Evolutionary conservation across 768 basidiomycete species (phyloP).

Genomic region (Leccinum subtestaceum): DNA sequence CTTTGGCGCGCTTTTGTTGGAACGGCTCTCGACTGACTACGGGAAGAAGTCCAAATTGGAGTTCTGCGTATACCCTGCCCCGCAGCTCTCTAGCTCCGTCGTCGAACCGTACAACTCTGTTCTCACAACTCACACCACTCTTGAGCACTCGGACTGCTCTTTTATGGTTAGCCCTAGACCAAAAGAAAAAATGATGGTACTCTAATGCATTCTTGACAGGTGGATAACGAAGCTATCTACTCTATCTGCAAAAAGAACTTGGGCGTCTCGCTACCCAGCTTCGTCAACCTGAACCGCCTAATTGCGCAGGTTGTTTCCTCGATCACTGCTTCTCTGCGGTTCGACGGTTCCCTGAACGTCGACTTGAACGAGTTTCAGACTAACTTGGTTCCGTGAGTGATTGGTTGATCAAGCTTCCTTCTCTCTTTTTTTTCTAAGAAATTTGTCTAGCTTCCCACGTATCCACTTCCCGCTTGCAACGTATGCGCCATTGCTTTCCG

Average conservation of each 20-base stretch:
- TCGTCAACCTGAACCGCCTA: constrained; percentile 91
- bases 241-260: constrained; percentile 99
- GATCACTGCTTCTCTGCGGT: constrained; percentile 94
- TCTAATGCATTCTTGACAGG: constrained; percentile 41
- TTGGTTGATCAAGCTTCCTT: neutral
- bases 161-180: constrained; percentile 73
- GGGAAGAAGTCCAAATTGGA: constrained; percentile 99
- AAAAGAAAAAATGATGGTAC: neutral
- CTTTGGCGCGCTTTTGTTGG: constrained; percentile 95
- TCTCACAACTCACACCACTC: constrained; percentile 96
- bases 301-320: constrained; percentile 99
- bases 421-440: constrained; percentile 1
- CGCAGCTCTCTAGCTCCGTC: constrained; percentile 90
- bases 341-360: constrained; percentile 96
- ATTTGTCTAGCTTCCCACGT: constrained; percentile 74
- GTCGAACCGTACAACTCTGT: constrained; percentile 99
- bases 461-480: constrained; percentile 98
- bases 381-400: constrained; percentile 89
- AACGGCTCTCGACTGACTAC: constrained; percentile 96
- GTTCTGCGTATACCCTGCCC: constrained; percentile 97
- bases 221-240: constrained; percentile 99
- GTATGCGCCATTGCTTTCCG: constrained; percentile 92
- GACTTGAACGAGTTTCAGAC: constrained; percentile 99
- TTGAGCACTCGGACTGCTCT: constrained; percentile 99
- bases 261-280: constrained; percentile 79